Evolutionary conservation across 495 filamentous ascomycete genomes (phyloP), one percentile per base, ranked within the genome.

Genomic region (Penicillium odoratum): DNA sequence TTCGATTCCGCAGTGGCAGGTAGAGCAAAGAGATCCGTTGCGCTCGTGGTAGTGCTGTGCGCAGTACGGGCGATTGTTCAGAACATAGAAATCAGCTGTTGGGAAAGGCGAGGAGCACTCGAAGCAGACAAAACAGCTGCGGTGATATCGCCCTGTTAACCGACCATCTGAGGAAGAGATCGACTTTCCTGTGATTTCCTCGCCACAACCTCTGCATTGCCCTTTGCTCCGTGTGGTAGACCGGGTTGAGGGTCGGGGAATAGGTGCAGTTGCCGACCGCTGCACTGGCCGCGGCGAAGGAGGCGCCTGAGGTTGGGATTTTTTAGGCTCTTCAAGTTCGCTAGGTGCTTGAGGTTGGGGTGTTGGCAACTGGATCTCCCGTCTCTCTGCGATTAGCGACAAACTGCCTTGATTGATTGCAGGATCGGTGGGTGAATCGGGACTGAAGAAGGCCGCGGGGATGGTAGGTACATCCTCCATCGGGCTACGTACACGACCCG

Each of bases 131-230:
- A 98, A 98, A 66, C 94, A 98, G 13, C 86, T 80, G 62, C 93
- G 92, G 72, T 98, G 94, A 65, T 97, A 98, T 36, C 92, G 86
- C 1, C 94, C 94, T 3, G 93, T 96, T 5, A 98, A 81, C 45
- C 93, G 88, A 21, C 95, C 95, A 60, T 97, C 94, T 1, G 93
- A 92, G 13, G 90, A 94, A 29, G 92, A 94, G 47, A 98, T 85
- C 0, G 93, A 97, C 69, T 96, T 97, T 18, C 94, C 94, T 44
- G 82, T 82, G 65, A 98, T 98, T 7, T 77, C 72, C 55, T 88
- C 79, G 29, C 82, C 77, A 69, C 94, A 98, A 3, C 89, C 91
- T 53, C 91, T 88, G 72, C 94, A 98, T 48, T 82, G 85, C 7
- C 92, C 90, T 55, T 92, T 91, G 53, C 76, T 63, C 44, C 68